Evolutionary conservation across 257 asterid genomes (phyloP).

Genomic region (Solanum chmielewskii): DNA sequence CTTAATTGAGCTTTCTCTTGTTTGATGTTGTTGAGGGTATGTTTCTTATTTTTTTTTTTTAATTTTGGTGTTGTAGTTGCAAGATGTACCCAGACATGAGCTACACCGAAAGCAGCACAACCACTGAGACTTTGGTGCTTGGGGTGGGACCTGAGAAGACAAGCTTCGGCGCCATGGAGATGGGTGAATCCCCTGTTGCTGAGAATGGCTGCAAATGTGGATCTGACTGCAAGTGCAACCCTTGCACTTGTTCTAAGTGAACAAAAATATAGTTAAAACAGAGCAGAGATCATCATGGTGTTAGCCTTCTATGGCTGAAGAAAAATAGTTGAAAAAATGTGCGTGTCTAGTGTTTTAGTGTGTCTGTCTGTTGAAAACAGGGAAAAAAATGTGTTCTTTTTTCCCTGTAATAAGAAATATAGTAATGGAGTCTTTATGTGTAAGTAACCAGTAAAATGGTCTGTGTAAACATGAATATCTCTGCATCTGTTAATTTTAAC

Average conservation of each 20-base stretch:
- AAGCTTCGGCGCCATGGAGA: not conserved
- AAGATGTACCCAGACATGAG: constrained; percentile 54
- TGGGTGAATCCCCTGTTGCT: constrained; percentile 20
- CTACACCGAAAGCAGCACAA: constrained; percentile 34
- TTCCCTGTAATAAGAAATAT: not conserved
- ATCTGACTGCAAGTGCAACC: constrained; percentile 65
- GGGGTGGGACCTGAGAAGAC: constrained; percentile 61
- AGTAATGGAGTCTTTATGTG: not conserved
- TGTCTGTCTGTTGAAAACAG: not conserved
- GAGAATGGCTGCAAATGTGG: constrained; percentile 96
- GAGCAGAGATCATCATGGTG: constrained; percentile 23
- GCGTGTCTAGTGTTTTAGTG: not conserved
- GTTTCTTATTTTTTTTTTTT: not conserved
- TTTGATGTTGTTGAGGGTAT: not conserved
- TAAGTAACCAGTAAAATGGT: not conserved
- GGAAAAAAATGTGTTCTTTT: not conserved
- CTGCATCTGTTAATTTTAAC: not conserved
- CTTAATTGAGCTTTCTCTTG: not conserved
- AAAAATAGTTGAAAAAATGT: not conserved
- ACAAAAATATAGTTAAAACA: not conserved
- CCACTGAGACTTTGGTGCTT: constrained; percentile 31
- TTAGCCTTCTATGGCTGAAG: not conserved
- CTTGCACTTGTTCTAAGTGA: constrained; percentile 75
- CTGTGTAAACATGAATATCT: not conserved
- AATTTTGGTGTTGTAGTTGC: constrained; percentile 31